Conservation (phyloP, 805 yeast species). For the Jamesozyma spencerorum region DNA sequence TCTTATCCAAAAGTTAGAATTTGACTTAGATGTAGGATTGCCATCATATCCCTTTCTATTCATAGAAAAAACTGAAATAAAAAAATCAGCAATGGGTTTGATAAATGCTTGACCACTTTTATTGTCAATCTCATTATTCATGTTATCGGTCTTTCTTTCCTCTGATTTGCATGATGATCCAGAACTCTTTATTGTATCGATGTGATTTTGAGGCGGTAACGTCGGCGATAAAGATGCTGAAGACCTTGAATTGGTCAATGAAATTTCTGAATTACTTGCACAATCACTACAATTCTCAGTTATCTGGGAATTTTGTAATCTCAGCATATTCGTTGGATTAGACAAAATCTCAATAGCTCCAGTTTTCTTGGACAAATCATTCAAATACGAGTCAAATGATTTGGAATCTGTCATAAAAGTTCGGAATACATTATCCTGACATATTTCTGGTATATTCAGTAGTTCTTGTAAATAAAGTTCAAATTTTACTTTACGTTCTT, state of each 20-base stretch:
- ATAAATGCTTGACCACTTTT: slow-evolving; percentile 41
- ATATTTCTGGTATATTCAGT: slow-evolving; percentile 55
- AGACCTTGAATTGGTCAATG: slow-evolving; percentile 1
- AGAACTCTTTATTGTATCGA: not conserved
- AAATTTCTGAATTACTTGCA: not conserved
- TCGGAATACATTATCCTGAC: slow-evolving; percentile 64
- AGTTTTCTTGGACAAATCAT: too few species aligned
- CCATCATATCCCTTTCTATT: slow-evolving; percentile 42
- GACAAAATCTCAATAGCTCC: too few species aligned
- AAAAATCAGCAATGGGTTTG: slow-evolving; percentile 71
- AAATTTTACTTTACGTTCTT: slow-evolving; percentile 50
- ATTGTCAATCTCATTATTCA: too few species aligned
- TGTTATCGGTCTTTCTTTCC: too few species aligned
- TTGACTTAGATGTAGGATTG: not conserved
- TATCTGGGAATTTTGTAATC: not conserved
- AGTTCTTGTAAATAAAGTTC: slow-evolving; percentile 54
- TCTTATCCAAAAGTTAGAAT: slow-evolving; percentile 48
- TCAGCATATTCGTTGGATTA: too few species aligned
- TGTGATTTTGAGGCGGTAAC: too few species aligned
- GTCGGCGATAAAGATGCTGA: not conserved
- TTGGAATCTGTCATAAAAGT: slow-evolving; percentile 50
- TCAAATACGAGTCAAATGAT: slow-evolving; percentile 6
- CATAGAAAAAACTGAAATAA: slow-evolving; percentile 60
- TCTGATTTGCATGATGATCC: too few species aligned
- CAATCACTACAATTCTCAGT: not conserved